Percentiles rank a stretch among this genome's conserved stretches.
Evolutionary conservation across 2,329 filamentous ascomycete species (phyloP).

Genomic region (Xylariales sp.): DNA sequence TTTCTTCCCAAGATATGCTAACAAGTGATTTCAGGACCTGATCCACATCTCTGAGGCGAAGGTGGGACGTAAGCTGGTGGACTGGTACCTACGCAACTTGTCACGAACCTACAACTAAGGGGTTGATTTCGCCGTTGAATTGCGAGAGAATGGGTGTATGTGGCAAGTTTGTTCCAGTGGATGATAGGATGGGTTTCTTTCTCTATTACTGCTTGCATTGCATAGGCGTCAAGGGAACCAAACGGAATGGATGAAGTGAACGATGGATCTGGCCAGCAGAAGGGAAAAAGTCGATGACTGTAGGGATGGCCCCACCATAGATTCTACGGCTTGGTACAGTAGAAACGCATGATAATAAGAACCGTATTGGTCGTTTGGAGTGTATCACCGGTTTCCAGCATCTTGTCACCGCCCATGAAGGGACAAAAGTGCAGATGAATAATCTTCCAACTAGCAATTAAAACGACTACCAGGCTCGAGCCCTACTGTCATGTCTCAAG

Average conservation of each 20-base stretch:
- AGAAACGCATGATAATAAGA: too few species aligned
- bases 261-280: too few species aligned
- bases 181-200: slow-evolving; percentile 15
- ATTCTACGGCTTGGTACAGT: slow-evolving; percentile 4
- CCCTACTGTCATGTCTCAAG: too few species aligned
- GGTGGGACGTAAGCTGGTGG: slow-evolving; percentile 92
- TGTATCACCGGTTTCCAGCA: too few species aligned
- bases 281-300: too few species aligned
- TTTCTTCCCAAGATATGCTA: slow-evolving; percentile 17
- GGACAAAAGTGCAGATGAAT: too few species aligned
- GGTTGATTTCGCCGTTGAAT: not conserved
- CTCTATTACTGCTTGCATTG: slow-evolving; percentile 30
- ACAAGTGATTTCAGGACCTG: slow-evolving; percentile 59
- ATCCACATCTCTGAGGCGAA: slow-evolving; percentile 99
- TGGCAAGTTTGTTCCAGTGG: not conserved
- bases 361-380: too few species aligned
- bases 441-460: too few species aligned
- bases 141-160: too few species aligned
- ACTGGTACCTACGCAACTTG: slow-evolving; percentile 98
- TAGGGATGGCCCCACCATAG: slow-evolving; percentile 4
- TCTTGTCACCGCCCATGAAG: too few species aligned
- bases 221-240: slow-evolving; percentile 29
- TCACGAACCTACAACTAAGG: slow-evolving; percentile 79
- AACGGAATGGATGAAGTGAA: slow-evolving; percentile 16
- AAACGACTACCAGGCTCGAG: too few species aligned